Percentiles rank a stretch among this genome's conserved stretches.
Evolutionary conservation across 75 land plant genomes (phyloP).

Genomic region (Cunninghamia lanceolata): DNA sequence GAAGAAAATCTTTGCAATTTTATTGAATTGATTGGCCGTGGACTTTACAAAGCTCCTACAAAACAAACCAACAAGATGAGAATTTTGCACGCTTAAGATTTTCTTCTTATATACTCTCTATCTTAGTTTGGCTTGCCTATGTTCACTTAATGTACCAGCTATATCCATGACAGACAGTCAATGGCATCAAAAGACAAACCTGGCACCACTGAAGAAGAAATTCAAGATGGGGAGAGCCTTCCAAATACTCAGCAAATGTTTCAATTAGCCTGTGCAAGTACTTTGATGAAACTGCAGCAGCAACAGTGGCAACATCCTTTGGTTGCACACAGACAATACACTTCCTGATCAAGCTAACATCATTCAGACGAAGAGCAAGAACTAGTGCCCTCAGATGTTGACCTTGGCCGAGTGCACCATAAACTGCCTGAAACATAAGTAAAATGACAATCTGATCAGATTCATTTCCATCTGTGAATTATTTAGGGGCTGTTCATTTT

Average conservation of each 20-base stretch:
- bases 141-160: not conserved
- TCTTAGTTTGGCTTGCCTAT: not conserved
- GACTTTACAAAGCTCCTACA: constrained; percentile 81
- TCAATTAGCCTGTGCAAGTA: constrained; percentile 70
- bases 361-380: constrained; percentile 80
- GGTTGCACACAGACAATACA: constrained; percentile 65
- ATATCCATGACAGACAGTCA: not conserved
- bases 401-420: constrained; percentile 49
- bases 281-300: constrained; percentile 49
- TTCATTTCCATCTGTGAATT: not conserved
- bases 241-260: constrained; percentile 69
- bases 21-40: constrained; percentile 74
- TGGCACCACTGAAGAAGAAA: constrained; percentile 86
- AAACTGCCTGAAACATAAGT: constrained; percentile 57
- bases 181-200: constrained; percentile 33
- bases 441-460: not conserved
- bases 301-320: constrained; percentile 53
- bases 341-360: constrained; percentile 64
- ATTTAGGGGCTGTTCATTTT: not conserved
- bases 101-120: not conserved
- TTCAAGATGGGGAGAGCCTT: constrained; percentile 84
- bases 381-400: constrained; percentile 60
- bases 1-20: constrained; percentile 59
- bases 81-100: not conserved
- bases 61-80: not conserved